These are phyloP conservation scores for Endocarpon pusillum DNA, from an alignment of 495 filamentous ascomycete genomes.

Conservation along the genomic window DNA sequence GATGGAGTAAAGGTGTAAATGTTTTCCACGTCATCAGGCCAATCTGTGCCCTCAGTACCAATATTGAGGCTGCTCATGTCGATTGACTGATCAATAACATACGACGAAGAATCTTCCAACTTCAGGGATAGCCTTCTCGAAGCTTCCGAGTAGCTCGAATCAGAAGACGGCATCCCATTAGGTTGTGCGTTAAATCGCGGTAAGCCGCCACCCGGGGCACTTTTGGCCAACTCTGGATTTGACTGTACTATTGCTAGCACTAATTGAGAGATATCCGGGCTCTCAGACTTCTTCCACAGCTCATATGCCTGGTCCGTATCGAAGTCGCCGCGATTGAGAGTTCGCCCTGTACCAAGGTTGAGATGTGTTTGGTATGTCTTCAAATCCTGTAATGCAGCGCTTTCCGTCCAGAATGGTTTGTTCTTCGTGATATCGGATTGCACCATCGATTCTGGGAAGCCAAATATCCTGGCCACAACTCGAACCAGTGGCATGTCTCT, in stretches of 20 bases:
- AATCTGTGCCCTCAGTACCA: conserved; percentile 29
- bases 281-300: conserved; percentile 73
- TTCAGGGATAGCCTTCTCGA: conserved; percentile 35
- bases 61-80: conserved; percentile 59
- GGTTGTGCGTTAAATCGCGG: conserved; percentile 33
- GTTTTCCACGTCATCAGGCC: conserved; percentile 29
- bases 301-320: conserved; percentile 82
- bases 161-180: conserved; percentile 21
- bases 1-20: conserved; percentile 77
- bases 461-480: conserved; percentile 70
- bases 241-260: conserved; percentile 77
- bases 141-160: conserved; percentile 40
- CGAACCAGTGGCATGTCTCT: conserved; percentile 95
- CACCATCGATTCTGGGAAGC: conserved; percentile 51
- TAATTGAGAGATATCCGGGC: conserved; percentile 71
- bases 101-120: conserved; percentile 28
- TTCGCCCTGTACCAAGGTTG: conserved; percentile 59
- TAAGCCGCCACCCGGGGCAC: conserved; percentile 29
- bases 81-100: conserved; percentile 58
- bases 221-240: conserved; percentile 72
- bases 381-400: conserved; percentile 74
- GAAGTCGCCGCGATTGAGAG: conserved; percentile 71
- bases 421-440: conserved; percentile 76
- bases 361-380: conserved; percentile 85
- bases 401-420: conserved; percentile 71